Percentiles rank a stretch among this genome's conserved stretches.
Conservation (phyloP, 2,329 filamentous ascomycete species). For the Ascochyta rabiei region DNA sequence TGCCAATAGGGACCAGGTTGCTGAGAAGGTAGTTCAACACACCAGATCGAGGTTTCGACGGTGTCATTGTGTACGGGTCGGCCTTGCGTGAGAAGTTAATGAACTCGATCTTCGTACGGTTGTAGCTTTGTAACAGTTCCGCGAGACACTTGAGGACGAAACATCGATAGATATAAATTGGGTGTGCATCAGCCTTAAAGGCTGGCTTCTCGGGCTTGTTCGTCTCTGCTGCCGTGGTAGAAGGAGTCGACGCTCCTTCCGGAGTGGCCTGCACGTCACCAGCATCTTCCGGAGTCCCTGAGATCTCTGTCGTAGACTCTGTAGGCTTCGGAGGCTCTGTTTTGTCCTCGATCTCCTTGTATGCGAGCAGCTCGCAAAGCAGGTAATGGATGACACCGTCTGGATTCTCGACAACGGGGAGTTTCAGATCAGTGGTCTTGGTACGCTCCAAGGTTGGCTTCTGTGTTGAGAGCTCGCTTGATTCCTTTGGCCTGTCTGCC, state of each 20-base stretch:
- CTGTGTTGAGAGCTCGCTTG: constrained; percentile 35
- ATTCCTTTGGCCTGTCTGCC: constrained; percentile 42
- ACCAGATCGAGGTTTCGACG: constrained; percentile 90
- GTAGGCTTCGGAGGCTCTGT: constrained; percentile 57
- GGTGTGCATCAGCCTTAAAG: constrained; percentile 92
- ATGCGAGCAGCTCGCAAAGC: constrained; percentile 88
- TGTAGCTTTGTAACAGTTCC: constrained; percentile 90
- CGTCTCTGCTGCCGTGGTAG: constrained; percentile 17
- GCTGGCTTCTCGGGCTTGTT: constrained; percentile 66
- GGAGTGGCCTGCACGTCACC: constrained; percentile 12
- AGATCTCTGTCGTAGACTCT: constrained; percentile 50
- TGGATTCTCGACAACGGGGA: constrained; percentile 86
- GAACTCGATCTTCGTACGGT: constrained; percentile 94
- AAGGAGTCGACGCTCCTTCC: constrained; percentile 14
- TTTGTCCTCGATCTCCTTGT: constrained; percentile 90
- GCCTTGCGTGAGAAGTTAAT: constrained; percentile 98
- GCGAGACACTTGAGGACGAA: constrained; percentile 91
- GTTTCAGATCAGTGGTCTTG: constrained; percentile 74
- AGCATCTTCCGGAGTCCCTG: constrained; percentile 2
- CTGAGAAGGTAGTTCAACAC: constrained; percentile 93
- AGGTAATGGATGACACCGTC: constrained; percentile 96
- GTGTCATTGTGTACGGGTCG: constrained; percentile 80
- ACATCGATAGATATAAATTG: constrained; percentile 95
- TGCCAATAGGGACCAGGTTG: constrained; percentile 72
- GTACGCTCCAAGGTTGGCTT: constrained; percentile 64